These are phyloP conservation scores for Penicillium argentinense DNA, from an alignment of 495 filamentous ascomycete genomes.

Conservation along the genomic window DNA sequence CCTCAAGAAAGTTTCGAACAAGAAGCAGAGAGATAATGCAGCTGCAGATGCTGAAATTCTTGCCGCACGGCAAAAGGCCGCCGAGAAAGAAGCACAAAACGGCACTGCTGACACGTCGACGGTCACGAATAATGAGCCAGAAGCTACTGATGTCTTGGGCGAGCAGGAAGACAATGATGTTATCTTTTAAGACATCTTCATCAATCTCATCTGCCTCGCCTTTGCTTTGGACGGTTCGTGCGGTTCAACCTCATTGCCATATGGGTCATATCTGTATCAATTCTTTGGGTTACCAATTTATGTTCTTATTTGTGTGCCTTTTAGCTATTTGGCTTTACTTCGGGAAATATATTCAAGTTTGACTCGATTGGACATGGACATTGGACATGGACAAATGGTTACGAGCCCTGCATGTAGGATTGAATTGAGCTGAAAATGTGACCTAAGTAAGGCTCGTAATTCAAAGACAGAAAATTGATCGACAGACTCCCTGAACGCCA, in stretches of 20 bases:
- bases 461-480: not conserved
- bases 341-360: constrained; percentile 2
- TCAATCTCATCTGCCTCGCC: constrained; percentile 5
- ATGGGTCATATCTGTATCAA: constrained; percentile 25
- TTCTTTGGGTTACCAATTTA: constrained; percentile 4
- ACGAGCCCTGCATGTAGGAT: not conserved
- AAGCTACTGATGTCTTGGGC: constrained; percentile 68
- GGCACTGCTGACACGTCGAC: too few relatives aligned
- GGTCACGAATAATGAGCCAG: constrained; percentile 33
- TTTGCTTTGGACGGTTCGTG: constrained; percentile 10
- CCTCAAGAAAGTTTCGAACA: constrained; percentile 95
- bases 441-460: too few relatives aligned
- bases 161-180: constrained; percentile 91
- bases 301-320: constrained; percentile 10
- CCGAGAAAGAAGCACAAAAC: constrained; percentile 34
- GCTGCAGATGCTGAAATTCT: constrained; percentile 73
- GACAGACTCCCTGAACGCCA: constrained; percentile 38
- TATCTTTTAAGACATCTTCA: constrained; percentile 68
- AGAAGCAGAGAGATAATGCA: constrained; percentile 84
- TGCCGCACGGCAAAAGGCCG: constrained; percentile 52
- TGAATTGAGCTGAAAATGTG: too few relatives aligned
- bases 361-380: constrained; percentile 1
- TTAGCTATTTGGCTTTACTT: constrained; percentile 9
- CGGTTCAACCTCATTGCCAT: constrained; percentile 12
- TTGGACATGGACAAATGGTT: not conserved